Percentiles rank a stretch among this genome's conserved stretches.
Evolutionary conservation across 2,329 filamentous ascomycete genomes (phyloP).

Genomic region (Aspergillus sp.): DNA sequence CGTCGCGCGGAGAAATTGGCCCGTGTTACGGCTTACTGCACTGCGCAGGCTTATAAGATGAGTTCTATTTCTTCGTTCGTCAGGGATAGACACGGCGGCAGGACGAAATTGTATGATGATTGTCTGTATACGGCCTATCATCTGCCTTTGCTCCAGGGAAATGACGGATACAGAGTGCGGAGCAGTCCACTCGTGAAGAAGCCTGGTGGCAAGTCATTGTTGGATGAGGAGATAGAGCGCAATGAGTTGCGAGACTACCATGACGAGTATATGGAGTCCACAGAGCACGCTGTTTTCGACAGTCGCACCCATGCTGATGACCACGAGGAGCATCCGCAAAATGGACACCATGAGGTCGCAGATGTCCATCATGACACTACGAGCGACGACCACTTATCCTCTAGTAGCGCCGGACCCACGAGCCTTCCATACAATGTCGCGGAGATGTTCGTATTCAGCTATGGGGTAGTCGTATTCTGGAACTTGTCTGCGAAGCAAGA

Average conservation of each 20-base stretch:
- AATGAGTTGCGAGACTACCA: conserved; percentile 87
- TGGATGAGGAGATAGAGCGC: conserved; percentile 94
- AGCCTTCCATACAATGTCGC: conserved; percentile 69
- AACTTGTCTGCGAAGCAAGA: conserved; percentile 96
- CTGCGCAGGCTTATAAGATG: conserved; percentile 89
- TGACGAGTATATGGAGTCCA: conserved; percentile 77
- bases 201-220: conserved; percentile 84
- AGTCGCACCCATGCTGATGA: conserved; percentile 25
- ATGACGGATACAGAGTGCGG: conserved; percentile 80
- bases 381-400: conserved; percentile 30
- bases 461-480: conserved; percentile 98
- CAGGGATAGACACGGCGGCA: conserved; percentile 80
- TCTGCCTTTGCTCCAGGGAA: conserved; percentile 79
- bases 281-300: conserved; percentile 46
- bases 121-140: conserved; percentile 96
- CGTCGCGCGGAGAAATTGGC: conserved; percentile 84
- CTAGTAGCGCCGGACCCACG: conserved; percentile 57
- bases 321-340: conserved; percentile 15
- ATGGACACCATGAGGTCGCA: conserved; percentile 24
- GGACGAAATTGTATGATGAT: conserved; percentile 96
- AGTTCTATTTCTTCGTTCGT: conserved; percentile 85
- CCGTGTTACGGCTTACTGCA: conserved; percentile 92
- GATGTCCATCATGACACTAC: conserved; percentile 11
- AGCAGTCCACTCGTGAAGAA: conserved; percentile 91
- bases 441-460: conserved; percentile 96